Conservation (phyloP, 2,329 filamentous ascomycete species). For the Penicillium oxalicum region DNA sequence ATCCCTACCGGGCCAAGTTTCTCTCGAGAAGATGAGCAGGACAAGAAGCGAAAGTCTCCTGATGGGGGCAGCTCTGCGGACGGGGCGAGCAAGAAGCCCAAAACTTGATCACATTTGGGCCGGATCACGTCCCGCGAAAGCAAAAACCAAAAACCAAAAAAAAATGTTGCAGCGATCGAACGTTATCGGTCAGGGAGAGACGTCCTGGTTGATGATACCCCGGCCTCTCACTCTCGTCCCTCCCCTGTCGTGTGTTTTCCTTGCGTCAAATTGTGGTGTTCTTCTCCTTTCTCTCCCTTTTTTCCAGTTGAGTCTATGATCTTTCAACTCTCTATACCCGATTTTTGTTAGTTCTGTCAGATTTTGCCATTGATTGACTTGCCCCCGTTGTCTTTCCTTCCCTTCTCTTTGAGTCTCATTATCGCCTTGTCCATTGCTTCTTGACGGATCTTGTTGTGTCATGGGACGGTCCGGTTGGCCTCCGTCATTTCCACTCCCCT, state of each 20-base stretch:
- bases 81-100: constrained; percentile 35
- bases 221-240: constrained; percentile 2
- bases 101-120: constrained; percentile 18
- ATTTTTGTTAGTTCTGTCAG: constrained; percentile 3
- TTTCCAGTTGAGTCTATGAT: constrained; percentile 15
- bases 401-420: too few species aligned
- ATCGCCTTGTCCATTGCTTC: too few species aligned
- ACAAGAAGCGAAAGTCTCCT: constrained; percentile 42
- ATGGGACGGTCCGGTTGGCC: too few species aligned
- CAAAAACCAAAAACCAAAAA: not conserved
- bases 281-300: constrained; percentile 4
- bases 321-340: constrained; percentile 19
- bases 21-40: constrained; percentile 37
- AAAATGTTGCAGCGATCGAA: too few species aligned
- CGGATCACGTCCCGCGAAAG: not conserved
- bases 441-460: too few species aligned
- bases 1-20: constrained; percentile 38
- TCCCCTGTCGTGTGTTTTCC: not conserved
- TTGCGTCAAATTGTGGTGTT: too few species aligned
- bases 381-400: too few species aligned
- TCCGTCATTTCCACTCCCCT: too few species aligned
- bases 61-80: constrained; percentile 32
- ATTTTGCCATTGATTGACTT: not conserved
- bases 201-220: constrained; percentile 9
- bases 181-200: not conserved